These are phyloP conservation scores for Candida piceae DNA, from an alignment of 805 yeast genomes.

Conservation along the genomic window DNA sequence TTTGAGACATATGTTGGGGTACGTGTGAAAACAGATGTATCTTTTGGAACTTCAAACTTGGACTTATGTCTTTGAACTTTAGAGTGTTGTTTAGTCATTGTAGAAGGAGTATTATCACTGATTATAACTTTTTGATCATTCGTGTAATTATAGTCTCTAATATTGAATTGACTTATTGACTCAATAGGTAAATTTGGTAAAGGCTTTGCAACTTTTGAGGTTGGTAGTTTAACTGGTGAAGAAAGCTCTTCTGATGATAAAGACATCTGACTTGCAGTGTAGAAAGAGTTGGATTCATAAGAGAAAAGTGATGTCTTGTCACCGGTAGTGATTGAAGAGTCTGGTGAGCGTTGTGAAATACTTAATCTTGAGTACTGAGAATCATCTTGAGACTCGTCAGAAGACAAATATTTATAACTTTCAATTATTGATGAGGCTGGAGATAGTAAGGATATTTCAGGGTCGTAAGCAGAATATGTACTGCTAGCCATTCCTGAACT, in stretches of 20 bases:
- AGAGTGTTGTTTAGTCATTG: conserved; percentile 4
- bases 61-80: conserved; percentile 1
- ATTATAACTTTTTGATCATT: conserved; percentile 1
- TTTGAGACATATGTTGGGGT: conserved; percentile 11
- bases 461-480: conserved; percentile 1
- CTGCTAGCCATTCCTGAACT: neutral
- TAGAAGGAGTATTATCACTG: conserved; percentile 4
- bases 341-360: neutral
- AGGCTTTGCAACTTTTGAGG: conserved; percentile 7
- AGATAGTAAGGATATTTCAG: conserved; percentile 8
- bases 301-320: conserved; percentile 14
- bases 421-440: conserved; percentile 10
- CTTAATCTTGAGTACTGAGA: neutral
- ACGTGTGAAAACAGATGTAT: conserved; percentile 23
- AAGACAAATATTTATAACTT: conserved; percentile 8
- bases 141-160: conserved; percentile 16
- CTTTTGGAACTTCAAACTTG: conserved; percentile 14
- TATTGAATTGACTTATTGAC: conserved; percentile 16
- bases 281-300: conserved; percentile 5
- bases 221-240: conserved; percentile 2
- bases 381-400: neutral
- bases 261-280: conserved; percentile 1
- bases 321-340: conserved; percentile 3
- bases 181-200: conserved; percentile 23
- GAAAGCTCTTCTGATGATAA: neutral